Conservation (phyloP, 176 grass and related monocot species). For the Lolium perenne region DNA sequence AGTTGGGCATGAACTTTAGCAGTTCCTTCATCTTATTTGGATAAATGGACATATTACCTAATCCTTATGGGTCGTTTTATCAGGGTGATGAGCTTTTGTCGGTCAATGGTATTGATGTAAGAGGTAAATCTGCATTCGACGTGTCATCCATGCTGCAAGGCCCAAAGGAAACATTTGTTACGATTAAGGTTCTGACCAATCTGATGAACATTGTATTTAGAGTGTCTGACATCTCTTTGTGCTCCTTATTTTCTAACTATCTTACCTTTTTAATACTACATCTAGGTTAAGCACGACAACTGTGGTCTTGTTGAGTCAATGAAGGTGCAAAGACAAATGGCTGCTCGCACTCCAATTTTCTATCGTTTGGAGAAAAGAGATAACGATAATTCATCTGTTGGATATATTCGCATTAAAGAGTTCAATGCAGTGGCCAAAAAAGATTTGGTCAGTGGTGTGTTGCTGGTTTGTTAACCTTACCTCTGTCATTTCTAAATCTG, state of each 20-base stretch:
- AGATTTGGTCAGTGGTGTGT: slow-evolving; percentile 95
- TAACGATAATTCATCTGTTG: slow-evolving; percentile 67
- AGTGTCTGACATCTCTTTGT: background rate
- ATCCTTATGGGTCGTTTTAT: slow-evolving; percentile 21
- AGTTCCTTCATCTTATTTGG: slow-evolving; percentile 18
- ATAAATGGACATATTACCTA: slow-evolving; percentile 24
- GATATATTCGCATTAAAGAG: slow-evolving; percentile 95
- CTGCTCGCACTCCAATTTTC: slow-evolving; percentile 81
- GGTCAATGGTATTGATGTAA: slow-evolving; percentile 82
- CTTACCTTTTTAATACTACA: slow-evolving; percentile 25
- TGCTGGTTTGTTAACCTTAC: slow-evolving; percentile 51
- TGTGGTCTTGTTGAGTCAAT: slow-evolving; percentile 87
- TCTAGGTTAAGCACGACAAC: slow-evolving; percentile 88
- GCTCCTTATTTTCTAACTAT: slow-evolving; percentile 40
- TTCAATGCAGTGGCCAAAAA: slow-evolving; percentile 98
- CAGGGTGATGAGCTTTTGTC: slow-evolving; percentile 96
- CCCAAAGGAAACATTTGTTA: slow-evolving; percentile 93
- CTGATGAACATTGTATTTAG: slow-evolving; percentile 35
- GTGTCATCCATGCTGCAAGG: slow-evolving; percentile 93
- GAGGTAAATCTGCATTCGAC: slow-evolving; percentile 90
- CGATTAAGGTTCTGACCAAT: slow-evolving; percentile 68
- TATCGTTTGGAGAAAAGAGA: slow-evolving; percentile 91
- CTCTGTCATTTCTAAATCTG: slow-evolving; percentile 25
- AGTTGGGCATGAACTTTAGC: slow-evolving; percentile 22
- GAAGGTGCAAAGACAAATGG: slow-evolving; percentile 90